phyloP scores from a whole-genome alignment of 1,284 basidiomycete species.

The Cystobasidium slooffiae region DNA sequence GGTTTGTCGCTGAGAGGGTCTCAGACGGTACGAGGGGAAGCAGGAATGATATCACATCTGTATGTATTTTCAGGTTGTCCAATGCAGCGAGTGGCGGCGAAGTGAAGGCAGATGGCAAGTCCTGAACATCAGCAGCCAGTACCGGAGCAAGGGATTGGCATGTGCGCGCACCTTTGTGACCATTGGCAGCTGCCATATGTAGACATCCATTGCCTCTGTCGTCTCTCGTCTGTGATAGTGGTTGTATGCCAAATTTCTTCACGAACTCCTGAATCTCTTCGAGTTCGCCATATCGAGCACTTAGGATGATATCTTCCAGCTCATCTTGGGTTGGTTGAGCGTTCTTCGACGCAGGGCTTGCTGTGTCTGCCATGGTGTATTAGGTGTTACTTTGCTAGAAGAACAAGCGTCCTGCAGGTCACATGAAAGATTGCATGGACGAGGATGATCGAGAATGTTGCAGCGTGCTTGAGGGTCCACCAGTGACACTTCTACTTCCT shows the following conservation, averaged over 20 bases:
- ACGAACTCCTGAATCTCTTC: constrained; percentile 52
- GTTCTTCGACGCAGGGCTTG: not conserved
- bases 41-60: constrained; percentile 51
- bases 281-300: constrained; percentile 54
- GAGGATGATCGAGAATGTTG: no score
- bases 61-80: no score
- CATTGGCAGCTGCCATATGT: constrained; percentile 54
- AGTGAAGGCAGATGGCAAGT: not conserved
- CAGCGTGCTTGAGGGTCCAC: no score
- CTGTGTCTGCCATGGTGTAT: not conserved
- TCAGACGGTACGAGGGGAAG: constrained; percentile 46
- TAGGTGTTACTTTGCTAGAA: no score
- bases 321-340: constrained; percentile 47
- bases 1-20: constrained; percentile 46
- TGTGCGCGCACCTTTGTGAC: constrained; percentile 49
- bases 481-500: no score
- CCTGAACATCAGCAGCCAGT: not conserved
- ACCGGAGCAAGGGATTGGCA: not conserved
- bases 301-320: constrained; percentile 52
- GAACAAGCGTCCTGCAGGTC: no score
- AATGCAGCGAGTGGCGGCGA: not conserved
- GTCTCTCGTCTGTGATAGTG: constrained; percentile 48
- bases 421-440: no score
- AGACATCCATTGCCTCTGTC: constrained; percentile 53
- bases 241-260: constrained; percentile 47